These are phyloP conservation scores for Hemisphaericaspora lyxosophila DNA, from an alignment of 1,139 yeast genomes.

Conservation along the genomic window DNA sequence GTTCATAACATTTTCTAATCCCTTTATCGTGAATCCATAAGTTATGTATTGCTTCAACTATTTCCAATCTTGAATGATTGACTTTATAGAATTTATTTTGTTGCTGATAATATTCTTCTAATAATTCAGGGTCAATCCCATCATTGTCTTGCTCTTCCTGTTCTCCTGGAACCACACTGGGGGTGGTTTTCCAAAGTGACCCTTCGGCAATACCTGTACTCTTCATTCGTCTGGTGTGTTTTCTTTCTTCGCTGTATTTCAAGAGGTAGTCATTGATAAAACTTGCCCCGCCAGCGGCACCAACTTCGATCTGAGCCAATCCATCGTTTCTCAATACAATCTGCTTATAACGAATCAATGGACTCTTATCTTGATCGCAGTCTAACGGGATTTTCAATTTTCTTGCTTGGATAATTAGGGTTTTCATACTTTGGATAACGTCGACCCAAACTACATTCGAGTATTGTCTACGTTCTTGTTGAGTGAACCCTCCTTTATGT, in stretches of 20 bases:
- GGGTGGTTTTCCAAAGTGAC: conserved; percentile 38
- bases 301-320: conserved; percentile 60
- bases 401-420: conserved; percentile 70
- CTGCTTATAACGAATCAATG: conserved; percentile 47
- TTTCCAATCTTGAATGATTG: conserved; percentile 32
- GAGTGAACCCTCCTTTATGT: conserved; percentile 83
- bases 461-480: conserved; percentile 78
- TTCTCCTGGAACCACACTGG: no score
- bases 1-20: conserved; percentile 55
- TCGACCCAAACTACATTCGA: conserved; percentile 94
- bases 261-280: conserved; percentile 65
- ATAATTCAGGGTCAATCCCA: conserved; percentile 14
- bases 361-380: conserved; percentile 55
- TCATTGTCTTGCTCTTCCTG: conserved; percentile 12
- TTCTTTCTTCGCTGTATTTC: conserved; percentile 58
- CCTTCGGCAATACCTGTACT: conserved; percentile 51
- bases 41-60: conserved; percentile 65
- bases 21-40: conserved; percentile 75
- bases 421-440: conserved; percentile 84
- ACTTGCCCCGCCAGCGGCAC: conserved; percentile 66
- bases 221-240: conserved; percentile 46
- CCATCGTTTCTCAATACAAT: conserved; percentile 57
- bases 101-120: conserved; percentile 8
- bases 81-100: conserved; percentile 3
- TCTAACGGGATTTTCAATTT: conserved; percentile 58